A percentile compares a stretch with the other conserved stretches of the same genome.
phyloP scores from a whole-genome alignment of 1,284 basidiomycete genomes.

The Boletus semigastroideus region DNA sequence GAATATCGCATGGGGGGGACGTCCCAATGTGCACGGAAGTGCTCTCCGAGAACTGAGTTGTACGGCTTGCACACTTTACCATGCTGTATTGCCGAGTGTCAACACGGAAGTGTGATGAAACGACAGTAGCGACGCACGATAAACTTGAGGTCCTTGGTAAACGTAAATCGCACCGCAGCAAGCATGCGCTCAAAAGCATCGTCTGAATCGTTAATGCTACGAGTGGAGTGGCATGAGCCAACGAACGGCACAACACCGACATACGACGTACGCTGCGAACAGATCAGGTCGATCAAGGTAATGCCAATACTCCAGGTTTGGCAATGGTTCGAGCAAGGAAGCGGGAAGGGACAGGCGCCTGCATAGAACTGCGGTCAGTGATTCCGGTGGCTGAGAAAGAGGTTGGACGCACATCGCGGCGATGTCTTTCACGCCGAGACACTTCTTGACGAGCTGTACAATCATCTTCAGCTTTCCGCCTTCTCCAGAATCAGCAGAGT shows the following conservation, averaged over 20 bases:
- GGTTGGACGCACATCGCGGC: constrained; percentile 73
- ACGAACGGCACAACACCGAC: constrained; percentile 4
- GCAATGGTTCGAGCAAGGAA: constrained; percentile 86
- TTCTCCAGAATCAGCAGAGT: constrained; percentile 68
- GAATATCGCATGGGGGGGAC: constrained; percentile 61
- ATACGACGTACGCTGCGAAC: constrained; percentile 74
- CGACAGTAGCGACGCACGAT: constrained; percentile 53
- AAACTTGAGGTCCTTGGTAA: constrained; percentile 96
- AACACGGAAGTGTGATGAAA: not conserved
- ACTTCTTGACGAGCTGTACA: constrained; percentile 83
- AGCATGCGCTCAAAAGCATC: constrained; percentile 94
- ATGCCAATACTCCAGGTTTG: constrained; percentile 95
- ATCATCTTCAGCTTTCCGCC: constrained; percentile 92
- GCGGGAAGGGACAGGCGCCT: constrained; percentile 90
- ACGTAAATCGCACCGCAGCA: constrained; percentile 83
- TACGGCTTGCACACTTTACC: constrained; percentile 95
- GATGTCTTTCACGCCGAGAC: constrained; percentile 87
- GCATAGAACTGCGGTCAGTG: not conserved
- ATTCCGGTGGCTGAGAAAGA: constrained; percentile 5
- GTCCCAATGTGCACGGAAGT: constrained; percentile 89
- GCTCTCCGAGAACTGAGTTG: constrained; percentile 91
- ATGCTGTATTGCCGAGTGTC: constrained; percentile 45
- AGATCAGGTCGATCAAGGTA: constrained; percentile 93
- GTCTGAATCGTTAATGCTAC: constrained; percentile 85
- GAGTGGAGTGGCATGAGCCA: constrained; percentile 3